phyloP scores from a whole-genome alignment of 2,329 filamentous ascomycete species.

The Paecilomyces fulvus region DNA sequence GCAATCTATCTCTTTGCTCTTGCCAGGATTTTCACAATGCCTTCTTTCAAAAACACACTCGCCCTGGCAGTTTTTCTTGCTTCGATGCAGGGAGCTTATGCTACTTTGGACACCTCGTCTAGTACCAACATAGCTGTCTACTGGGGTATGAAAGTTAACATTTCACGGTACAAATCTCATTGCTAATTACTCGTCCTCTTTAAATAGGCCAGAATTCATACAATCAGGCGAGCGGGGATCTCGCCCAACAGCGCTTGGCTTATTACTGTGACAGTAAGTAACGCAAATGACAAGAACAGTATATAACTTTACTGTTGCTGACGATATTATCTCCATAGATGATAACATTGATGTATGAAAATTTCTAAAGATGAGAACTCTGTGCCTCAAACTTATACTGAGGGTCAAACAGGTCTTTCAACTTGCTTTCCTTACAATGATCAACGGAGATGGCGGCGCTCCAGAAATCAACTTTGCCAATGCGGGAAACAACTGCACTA shows the following conservation, averaged over 20 bases:
- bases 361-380: slow-evolving; percentile 1
- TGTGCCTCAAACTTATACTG: slow-evolving; percentile 6
- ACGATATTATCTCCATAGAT: slow-evolving; percentile 13
- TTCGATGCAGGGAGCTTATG: slow-evolving; percentile 24
- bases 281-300: slow-evolving; percentile 8
- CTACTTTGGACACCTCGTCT: slow-evolving; percentile 38
- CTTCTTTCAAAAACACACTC: slow-evolving; percentile 15
- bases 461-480: slow-evolving; percentile 58
- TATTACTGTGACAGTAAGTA: slow-evolving; percentile 52
- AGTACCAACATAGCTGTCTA: slow-evolving; percentile 54
- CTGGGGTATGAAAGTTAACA: slow-evolving; percentile 41
- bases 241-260: slow-evolving; percentile 47
- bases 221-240: slow-evolving; percentile 34
- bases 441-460: slow-evolving; percentile 43
- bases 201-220: slow-evolving; percentile 53
- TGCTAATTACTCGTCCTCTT: neutral
- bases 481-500: slow-evolving; percentile 52
- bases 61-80: slow-evolving; percentile 11
- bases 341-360: slow-evolving; percentile 16
- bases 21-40: slow-evolving; percentile 15
- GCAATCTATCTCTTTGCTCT: neutral
- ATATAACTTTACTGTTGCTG: slow-evolving; percentile 5
- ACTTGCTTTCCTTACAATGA: slow-evolving; percentile 53
- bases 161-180: neutral
- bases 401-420: slow-evolving; percentile 46